Evolutionary conservation across 73 alveolate genomes (phyloP), one percentile per base, ranked within the genome.

Genomic region (Uronychia setigera): DNA sequence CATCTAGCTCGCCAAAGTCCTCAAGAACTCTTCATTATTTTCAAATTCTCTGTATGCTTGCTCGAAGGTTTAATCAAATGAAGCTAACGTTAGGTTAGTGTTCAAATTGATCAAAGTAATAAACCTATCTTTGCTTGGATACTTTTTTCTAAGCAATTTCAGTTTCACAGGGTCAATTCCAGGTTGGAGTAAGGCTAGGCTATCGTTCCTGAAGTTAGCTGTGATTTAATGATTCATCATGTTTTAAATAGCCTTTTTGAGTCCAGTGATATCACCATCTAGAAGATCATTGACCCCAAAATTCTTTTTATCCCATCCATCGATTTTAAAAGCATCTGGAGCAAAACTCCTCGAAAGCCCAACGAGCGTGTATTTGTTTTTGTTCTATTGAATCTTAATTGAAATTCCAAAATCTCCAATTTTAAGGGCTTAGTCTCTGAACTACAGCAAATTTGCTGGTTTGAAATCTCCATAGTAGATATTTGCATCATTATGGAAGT

Each of bases 361-460:
- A 5, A 26, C 32, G 30, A 67, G 29, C 26, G 5, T 67, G 32
- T 67, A 67, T 67, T 67, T 67, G 14, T 67, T 67, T 30, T 5
- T 13, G 32, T 67, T 29, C 26, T 77, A 0, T 11, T 78, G 34
- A 5, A 85, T 5, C 60, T 77, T 85, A 1, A 85, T 28, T 25
- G 87, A 78, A 5, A 85, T 78, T 11, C 92, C 92, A 25, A 85
- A 78, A 57, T 85, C 92, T 1, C 92, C 92, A 0, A 85, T 29
- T 33, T 85, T 85, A 5, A 85, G 31, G 29, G 28, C 26, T 32
- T 85, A 46, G 30, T 85, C 86, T 76, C 87, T 33, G 75, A 85
- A 85, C 30, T 77, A 46, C 57, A 85, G 32, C 25, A 85, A 26
- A 85, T 85, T 85, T 5, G 81, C 81, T 31, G 92, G 87, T 58